phyloP scores from a whole-genome alignment of 208 protist species.

The Leishmania major region DNA sequence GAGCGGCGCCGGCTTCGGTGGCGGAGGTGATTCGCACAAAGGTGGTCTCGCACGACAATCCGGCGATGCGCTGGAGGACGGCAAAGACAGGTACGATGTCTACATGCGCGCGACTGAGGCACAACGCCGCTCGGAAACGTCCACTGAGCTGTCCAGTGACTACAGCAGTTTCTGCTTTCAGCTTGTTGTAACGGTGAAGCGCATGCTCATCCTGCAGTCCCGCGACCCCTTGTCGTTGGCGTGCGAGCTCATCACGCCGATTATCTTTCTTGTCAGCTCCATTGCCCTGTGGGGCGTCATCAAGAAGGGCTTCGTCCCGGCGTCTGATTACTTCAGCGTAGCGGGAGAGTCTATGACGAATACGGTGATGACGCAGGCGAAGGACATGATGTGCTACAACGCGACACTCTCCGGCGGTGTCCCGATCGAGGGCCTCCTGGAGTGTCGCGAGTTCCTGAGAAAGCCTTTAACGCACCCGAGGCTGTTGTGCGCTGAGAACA shows the following conservation, averaged over 20 bases:
- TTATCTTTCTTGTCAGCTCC: constrained; percentile 58
- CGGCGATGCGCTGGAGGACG: not conserved
- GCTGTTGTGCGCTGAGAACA: constrained; percentile 26
- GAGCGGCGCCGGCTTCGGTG: not conserved
- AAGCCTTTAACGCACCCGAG: not conserved
- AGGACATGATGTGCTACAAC: constrained; percentile 46
- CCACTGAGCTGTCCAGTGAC: not conserved
- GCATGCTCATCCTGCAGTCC: constrained; percentile 46
- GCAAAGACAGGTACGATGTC: constrained; percentile 7
- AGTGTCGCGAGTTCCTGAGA: not conserved
- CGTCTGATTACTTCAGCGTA: constrained; percentile 35
- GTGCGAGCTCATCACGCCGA: constrained; percentile 69
- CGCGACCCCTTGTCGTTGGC: constrained; percentile 37
- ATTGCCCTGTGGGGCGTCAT: constrained; percentile 62
- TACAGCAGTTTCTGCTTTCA: constrained; percentile 55
- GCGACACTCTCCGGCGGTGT: constrained; percentile 21
- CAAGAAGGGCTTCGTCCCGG: constrained; percentile 21
- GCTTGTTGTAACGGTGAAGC: constrained; percentile 48
- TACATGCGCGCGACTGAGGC: constrained; percentile 1
- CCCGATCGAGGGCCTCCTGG: constrained; percentile 9
- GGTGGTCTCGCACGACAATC: not conserved
- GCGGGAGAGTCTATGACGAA: constrained; percentile 2
- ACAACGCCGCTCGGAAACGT: not conserved
- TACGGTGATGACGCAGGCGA: constrained; percentile 8
- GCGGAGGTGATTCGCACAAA: not conserved